Evolutionary conservation across 805 yeast genomes (phyloP), one percentile per base, ranked within the genome.

Genomic region (Metschnikowia picachoensis): DNA sequence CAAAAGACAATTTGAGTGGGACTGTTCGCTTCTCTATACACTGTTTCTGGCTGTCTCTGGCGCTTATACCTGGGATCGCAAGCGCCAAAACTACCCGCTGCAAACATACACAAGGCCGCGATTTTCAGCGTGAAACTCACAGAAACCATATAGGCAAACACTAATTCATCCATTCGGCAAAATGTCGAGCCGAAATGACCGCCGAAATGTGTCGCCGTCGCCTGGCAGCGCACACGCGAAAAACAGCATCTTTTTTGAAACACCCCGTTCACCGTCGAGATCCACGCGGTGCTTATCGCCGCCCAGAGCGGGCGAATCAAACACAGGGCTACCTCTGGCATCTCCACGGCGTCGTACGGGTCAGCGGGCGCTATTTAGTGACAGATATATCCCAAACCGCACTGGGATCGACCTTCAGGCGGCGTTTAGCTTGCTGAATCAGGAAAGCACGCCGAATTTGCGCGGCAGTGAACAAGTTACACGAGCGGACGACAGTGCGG

Each of bases 321-420:
- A 37, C 55, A 52, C 27, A 2, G 39, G 46, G 14, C 60, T 41
- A 56, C 35, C 70, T 17, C 65, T 77, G 10, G 16, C 30, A 34
- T 72, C 74, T 3, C 79, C 82, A 1, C 73, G 81, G 27, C 63
- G 82, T 58, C 64, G 82, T 48, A 70, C 72, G 44, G 74, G 74
- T 45, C 65, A 65, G 27, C 64, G 67, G 41, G 65, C 78, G 3
- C 71, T 79, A 0, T 87, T 85, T 65, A 82, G 87, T 51, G 99
- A 91, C 64, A 71, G 98, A 46, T 89, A 82, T 63, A 87, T 94
- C 27, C 99, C 99, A 5, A 82, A 79, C 49, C 68, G 99, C 40
- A 82, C 87, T 1, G 96, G 96, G 0, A 78, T 89, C 25, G 95
- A 89, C 58, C 69, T 92, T 13, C 94, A 88, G 58, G 89, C 97